Base-by-base conservation (phyloP, 2,329 filamentous ascomycete species). In the Neonectria sp. region DNA sequence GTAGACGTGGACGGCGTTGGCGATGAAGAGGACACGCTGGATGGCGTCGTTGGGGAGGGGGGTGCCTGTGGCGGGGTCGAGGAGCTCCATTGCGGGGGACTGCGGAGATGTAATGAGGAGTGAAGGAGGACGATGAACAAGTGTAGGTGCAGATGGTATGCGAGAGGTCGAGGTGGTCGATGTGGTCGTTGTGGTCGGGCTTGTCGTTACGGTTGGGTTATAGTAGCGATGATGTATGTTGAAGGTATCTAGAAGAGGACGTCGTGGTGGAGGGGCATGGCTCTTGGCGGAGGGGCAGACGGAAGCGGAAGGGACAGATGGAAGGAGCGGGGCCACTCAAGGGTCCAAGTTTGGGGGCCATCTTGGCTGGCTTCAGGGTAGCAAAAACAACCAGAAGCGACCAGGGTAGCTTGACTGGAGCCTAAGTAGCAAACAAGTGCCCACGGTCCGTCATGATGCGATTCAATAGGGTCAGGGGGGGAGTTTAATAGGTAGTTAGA, bases 21-120 rank as follows among this genome's bases (percentile, higher is more conserved):
- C 89, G 79, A 95, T 84, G 87, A 94, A 95, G 79, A 97, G 91
- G 78, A 96, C 86, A 79, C 94, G 91, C 82, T 96, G 93, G 82
- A 97, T 95, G 75, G 94, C 92, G 78, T 93, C 92, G 59, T 89
- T 79, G 63, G 93, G 91, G 72, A 94, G 87, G 71, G 90, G 81
- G 37, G 83, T 83, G 74, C 91, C 91, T 25, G 93, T 95, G 63
- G 90, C 86, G 59, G 92, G 93, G 81, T 96, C 93, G 78, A 90
- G 84, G 62, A 86, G 82, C 75, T 90, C 86, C 91, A 93, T 92
- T 71, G 62, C 15, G 52, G 33, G 33, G 31, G 21, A 21, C 21
- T 6, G 31, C 3, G 45, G 53, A 24, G 17, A 27, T 13, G 13
- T 21, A 37, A 25, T 33, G 29, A 40, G 21, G 24, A 40, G 56